These are phyloP conservation scores for Mucor circinelloides DNA, from an alignment of 371 early-diverging fungal species.

Conservation along the genomic window DNA sequence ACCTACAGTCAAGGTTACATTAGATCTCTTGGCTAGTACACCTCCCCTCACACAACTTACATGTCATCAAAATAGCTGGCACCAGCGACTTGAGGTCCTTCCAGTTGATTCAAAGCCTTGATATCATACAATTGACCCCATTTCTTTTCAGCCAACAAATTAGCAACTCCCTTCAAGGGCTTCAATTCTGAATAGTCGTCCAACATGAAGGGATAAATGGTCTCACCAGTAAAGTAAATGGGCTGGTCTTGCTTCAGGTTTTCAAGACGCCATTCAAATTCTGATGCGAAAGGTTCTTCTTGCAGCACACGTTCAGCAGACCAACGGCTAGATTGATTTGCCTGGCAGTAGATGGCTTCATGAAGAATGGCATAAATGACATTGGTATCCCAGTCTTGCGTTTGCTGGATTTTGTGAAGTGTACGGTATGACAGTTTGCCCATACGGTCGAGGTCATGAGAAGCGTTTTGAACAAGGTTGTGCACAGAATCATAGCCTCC, in stretches of 20 bases:
- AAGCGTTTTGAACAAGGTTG: slow-evolving; percentile 52
- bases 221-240: slow-evolving; percentile 63
- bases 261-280: slow-evolving; percentile 56
- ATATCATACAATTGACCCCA: slow-evolving; percentile 69
- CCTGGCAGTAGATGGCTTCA: slow-evolving; percentile 74
- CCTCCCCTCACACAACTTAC: slow-evolving; percentile 32
- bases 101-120: slow-evolving; percentile 47
- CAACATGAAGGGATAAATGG: slow-evolving; percentile 77
- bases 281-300: slow-evolving; percentile 46
- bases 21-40: neutral
- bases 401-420: slow-evolving; percentile 42
- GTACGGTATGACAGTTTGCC: slow-evolving; percentile 55
- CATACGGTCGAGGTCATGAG: slow-evolving; percentile 52
- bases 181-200: slow-evolving; percentile 70
- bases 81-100: slow-evolving; percentile 64
- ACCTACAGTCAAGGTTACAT: slow-evolving; percentile 36
- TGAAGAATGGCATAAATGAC: slow-evolving; percentile 73
- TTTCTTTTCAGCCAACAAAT: slow-evolving; percentile 58
- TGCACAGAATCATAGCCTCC: slow-evolving; percentile 75
- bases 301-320: slow-evolving; percentile 63
- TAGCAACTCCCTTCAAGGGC: slow-evolving; percentile 61
- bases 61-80: slow-evolving; percentile 78
- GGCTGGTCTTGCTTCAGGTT: slow-evolving; percentile 35
- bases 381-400: slow-evolving; percentile 63
- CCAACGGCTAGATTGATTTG: slow-evolving; percentile 62